phyloP scores from a whole-genome alignment of 106 monocot species.

The Dendrobium chrysotoxum region DNA sequence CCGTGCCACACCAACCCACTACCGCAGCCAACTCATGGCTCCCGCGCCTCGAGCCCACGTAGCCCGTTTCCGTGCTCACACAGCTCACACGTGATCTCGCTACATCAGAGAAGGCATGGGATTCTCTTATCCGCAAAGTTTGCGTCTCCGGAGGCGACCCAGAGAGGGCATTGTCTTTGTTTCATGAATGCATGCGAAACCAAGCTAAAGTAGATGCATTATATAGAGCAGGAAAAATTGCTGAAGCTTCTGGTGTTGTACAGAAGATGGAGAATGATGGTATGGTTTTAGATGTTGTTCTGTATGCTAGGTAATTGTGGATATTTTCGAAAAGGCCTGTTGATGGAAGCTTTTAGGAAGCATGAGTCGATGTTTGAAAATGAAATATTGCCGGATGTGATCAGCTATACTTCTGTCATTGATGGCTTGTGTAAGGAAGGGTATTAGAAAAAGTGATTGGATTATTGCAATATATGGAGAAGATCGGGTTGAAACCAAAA shows the following conservation, averaged over 20 bases:
- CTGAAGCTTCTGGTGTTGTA: constrained; percentile 43
- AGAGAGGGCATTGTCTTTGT: constrained; percentile 33
- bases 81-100: no score
- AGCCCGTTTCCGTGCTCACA: no score
- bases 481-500: constrained; percentile 32
- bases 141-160: constrained; percentile 43
- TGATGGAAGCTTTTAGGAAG: constrained; percentile 47
- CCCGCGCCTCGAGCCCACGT: no score
- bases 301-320: constrained; percentile 47
- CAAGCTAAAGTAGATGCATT: constrained; percentile 46
- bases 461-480: constrained; percentile 36
- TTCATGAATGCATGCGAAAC: constrained; percentile 36
- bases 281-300: constrained; percentile 36
- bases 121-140: constrained; percentile 35
- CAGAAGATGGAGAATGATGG: constrained; percentile 37
- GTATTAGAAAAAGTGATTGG: constrained; percentile 67
- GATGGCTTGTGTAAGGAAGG: constrained; percentile 66
- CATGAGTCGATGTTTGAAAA: constrained; percentile 42
- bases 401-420: constrained; percentile 46
- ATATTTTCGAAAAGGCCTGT: constrained; percentile 26
- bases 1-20: no score
- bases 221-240: constrained; percentile 29
- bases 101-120: constrained; percentile 19
- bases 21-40: no score
- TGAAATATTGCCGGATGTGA: constrained; percentile 37